Base-by-base conservation (phyloP, 169 alveolate genomes). In the Plasmodium gallinaceum region DNA sequence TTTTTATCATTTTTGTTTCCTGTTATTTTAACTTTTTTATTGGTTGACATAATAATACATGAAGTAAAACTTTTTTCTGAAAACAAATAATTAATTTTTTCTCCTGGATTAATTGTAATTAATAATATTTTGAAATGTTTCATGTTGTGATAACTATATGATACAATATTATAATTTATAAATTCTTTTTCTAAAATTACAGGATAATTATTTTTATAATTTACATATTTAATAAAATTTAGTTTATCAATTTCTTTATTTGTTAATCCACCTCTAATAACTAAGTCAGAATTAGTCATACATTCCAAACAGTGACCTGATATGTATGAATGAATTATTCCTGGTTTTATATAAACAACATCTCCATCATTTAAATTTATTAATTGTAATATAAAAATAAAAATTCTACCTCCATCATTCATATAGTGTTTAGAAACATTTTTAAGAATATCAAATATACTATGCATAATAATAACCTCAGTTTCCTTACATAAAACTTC, bases 251-350 rank as follows among this genome's bases (percentile, higher is more conserved):
- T 97, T 43, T 88, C 92, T 91, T 98, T 98, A 16, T 98, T 97
- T n/a, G 99, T 98, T 20, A 98, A 94, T 8, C 99, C 99, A 26
- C 98, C 97, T 88, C 99, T 93, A 16, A 98, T 95, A 22, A 98
- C 99, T 94, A 98, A 97, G 92, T 98, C 99, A 26, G 99, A 96
- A 87, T 95, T 95, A 18, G 98, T 97, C 99, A 97, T 97, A 57
- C 97, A 95, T 91, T 98, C 99, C 32, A 98, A 74, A 45, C 99
- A 96, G 65, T 98, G 97, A 16, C 99, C 99, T 54, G 95, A 74
- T 10, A 98, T 87, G 88, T 98, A 98, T 4, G 99, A 97, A 94
- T 98, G 99, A 16, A 98, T 97, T 20, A 97, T 96, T 88, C 98
- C 97, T 14, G 99, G 97, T 14, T 94, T 96, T 26, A 98, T 95